Conservation (phyloP, 1,139 yeast genomes). For the Debaryomyces fabryi region DNA sequence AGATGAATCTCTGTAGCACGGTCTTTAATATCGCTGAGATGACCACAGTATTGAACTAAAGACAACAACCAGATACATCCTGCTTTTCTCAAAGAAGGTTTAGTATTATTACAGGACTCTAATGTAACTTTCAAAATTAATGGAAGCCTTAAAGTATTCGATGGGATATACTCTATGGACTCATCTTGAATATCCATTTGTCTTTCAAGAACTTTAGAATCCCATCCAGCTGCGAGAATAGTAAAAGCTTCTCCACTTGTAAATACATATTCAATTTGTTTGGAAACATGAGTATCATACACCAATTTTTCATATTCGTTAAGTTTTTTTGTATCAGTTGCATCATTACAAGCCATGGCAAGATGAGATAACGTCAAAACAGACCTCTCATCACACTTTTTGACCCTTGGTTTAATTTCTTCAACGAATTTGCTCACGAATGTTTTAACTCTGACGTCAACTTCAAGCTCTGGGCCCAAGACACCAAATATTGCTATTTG, state of each 20-base stretch:
- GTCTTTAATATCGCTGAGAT: constrained; percentile 42
- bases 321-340: constrained; percentile 21
- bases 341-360: constrained; percentile 41
- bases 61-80: constrained; percentile 88
- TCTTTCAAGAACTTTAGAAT: constrained; percentile 56
- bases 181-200: constrained; percentile 53
- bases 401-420: constrained; percentile 44
- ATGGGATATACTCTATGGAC: constrained; percentile 20
- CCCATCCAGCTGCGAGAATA: constrained; percentile 76
- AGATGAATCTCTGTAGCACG: constrained; percentile 63
- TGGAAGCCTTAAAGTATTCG: constrained; percentile 27
- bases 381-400: constrained; percentile 63
- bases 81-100: constrained; percentile 74
- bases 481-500: constrained; percentile 67
- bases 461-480: constrained; percentile 36
- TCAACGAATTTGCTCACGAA: constrained; percentile 31
- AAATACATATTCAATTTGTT: constrained; percentile 73
- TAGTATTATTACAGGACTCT: constrained; percentile 59
- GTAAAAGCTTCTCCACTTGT: constrained; percentile 85
- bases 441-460: constrained; percentile 10
- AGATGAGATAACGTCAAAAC: constrained; percentile 58
- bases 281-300: constrained; percentile 62
- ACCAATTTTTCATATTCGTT: constrained; percentile 47
- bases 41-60: constrained; percentile 72
- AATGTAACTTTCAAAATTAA: constrained; percentile 51